Evolutionary conservation across 768 basidiomycete species (phyloP), one percentile per base, ranked within the genome.

Genomic region (Amanita rubescens): DNA sequence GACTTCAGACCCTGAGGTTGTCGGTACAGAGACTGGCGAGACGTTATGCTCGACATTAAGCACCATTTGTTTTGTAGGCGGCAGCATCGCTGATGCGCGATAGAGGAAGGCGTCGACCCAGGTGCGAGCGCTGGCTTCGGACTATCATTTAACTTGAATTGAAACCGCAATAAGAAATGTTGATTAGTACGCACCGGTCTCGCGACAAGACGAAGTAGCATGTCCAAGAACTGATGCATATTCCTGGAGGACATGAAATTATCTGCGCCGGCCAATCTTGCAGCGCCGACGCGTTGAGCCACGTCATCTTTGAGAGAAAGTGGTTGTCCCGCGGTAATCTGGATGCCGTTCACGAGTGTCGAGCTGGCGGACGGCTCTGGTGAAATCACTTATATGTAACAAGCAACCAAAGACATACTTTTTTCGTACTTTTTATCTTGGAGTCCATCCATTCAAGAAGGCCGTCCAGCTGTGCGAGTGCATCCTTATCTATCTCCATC

Each of bases 91-190:
- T 11, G 61, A 60, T 51, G 50, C 59, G 19, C 60, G 59, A 48
- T 53, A 59, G 46, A 62, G 48, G 54, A 62, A 57, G 41, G 59
- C 52, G 27, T 62, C 60, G 22, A 59, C 55, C 60, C 62, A 61
- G 45, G 57, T 49, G 52, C 62, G 58, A 24, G 55, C 47, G 46
- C 62, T 56, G 49, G 58, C 58, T 54, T 61, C 58, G 32, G 57
- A 58, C 60, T 61, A 47, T 53, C 34, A 56, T 22, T 54, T 8
- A 30, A 30, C 42, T 53, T 7, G 45, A 41, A 57, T 34, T 49
- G 44, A 54, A 43, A 19, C 32, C 0, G 38, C 37, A 25, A 53
- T 53, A 32, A 56, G 34, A 34, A 44, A 54, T 17, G 25, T 42
- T 34, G 17, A 45, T 54, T 44, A 49, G 17, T 34, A 54, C 56